Conservation (phyloP, 2,329 filamentous ascomycete genomes). For the Talaromyces sp. region DNA sequence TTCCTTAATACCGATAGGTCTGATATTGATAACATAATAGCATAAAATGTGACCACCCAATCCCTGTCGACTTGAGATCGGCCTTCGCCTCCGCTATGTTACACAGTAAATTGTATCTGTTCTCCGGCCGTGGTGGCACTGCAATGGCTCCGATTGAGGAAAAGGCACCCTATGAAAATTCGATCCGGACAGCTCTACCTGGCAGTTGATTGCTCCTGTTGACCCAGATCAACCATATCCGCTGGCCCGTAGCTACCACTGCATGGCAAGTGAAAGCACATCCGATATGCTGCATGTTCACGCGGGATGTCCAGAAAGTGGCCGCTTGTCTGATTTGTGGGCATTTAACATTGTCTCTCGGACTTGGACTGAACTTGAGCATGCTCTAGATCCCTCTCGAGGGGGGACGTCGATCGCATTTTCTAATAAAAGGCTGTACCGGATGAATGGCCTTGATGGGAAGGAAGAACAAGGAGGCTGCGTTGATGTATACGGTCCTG, state of each 20-base stretch:
- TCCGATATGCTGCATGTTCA: conserved; percentile 70
- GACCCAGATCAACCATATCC: conserved; percentile 44
- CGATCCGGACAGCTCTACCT: conserved; percentile 59
- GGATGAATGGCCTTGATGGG: conserved; percentile 78
- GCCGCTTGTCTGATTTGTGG: conserved; percentile 69
- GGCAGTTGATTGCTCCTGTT: conserved; percentile 61
- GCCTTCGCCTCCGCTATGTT: conserved; percentile 64
- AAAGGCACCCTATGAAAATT: conserved; percentile 72
- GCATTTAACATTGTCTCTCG: conserved; percentile 63
- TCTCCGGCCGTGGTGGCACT: conserved; percentile 69
- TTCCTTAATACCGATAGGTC: neutral
- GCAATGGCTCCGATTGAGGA: conserved; percentile 71
- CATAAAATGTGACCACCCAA: neutral
- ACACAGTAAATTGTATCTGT: conserved; percentile 69
- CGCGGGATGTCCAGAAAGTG: conserved; percentile 65
- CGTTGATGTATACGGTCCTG: conserved; percentile 57
- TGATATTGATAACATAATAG: neutral
- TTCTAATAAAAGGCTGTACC: conserved; percentile 61
- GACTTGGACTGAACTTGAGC: conserved; percentile 63
- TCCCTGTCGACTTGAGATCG: conserved; percentile 26
- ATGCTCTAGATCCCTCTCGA: conserved; percentile 63
- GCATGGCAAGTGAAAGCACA: conserved; percentile 53
- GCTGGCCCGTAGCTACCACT: conserved; percentile 67
- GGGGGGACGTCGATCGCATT: conserved; percentile 66
- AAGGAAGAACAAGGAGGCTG: conserved; percentile 63